Evolutionary conservation across 2,329 filamentous ascomycete genomes (phyloP).

Genomic region (Aspergillus pseudoviridinutans): DNA sequence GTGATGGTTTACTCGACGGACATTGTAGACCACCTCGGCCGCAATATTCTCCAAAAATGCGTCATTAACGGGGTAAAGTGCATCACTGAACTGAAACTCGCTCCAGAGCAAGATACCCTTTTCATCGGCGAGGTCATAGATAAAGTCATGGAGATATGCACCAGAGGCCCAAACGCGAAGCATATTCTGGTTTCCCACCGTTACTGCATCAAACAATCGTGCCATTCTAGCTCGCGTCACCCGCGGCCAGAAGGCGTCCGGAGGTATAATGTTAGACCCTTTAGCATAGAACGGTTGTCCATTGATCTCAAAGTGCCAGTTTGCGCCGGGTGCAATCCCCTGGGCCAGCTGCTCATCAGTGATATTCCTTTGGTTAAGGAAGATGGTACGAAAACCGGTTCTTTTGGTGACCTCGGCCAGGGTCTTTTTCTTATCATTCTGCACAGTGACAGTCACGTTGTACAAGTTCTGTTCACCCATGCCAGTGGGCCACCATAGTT

Average conservation of each 20-base stretch:
- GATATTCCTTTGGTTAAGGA: slow-evolving; percentile 54
- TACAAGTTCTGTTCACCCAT: slow-evolving; percentile 58
- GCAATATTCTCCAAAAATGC: slow-evolving; percentile 55
- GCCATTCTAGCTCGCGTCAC: slow-evolving; percentile 52
- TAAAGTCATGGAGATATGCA: slow-evolving; percentile 58
- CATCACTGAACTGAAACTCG: slow-evolving; percentile 61
- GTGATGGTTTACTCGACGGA: slow-evolving; percentile 59
- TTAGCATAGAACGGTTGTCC: slow-evolving; percentile 62
- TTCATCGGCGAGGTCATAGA: slow-evolving; percentile 61
- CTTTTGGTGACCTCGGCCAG: slow-evolving; percentile 50
- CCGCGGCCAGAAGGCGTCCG: slow-evolving; percentile 60
- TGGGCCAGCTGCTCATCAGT: slow-evolving; percentile 50
- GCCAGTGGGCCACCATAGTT: slow-evolving; percentile 60
- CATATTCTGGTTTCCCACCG: slow-evolving; percentile 62
- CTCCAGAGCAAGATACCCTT: slow-evolving; percentile 59
- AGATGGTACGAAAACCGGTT: slow-evolving; percentile 60
- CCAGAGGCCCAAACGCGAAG: slow-evolving; percentile 60
- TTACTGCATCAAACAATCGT: slow-evolving; percentile 52
- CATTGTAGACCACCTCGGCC: slow-evolving; percentile 57
- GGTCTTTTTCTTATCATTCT: slow-evolving; percentile 31
- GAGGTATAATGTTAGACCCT: slow-evolving; percentile 61
- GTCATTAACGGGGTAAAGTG: slow-evolving; percentile 54
- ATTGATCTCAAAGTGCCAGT: slow-evolving; percentile 65
- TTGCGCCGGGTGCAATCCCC: slow-evolving; percentile 55
- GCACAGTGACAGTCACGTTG: slow-evolving; percentile 49